Evolutionary conservation across 129 eudicot genomes (phyloP), one percentile per base, ranked within the genome.

Genomic region (Glebionis coronaria): DNA sequence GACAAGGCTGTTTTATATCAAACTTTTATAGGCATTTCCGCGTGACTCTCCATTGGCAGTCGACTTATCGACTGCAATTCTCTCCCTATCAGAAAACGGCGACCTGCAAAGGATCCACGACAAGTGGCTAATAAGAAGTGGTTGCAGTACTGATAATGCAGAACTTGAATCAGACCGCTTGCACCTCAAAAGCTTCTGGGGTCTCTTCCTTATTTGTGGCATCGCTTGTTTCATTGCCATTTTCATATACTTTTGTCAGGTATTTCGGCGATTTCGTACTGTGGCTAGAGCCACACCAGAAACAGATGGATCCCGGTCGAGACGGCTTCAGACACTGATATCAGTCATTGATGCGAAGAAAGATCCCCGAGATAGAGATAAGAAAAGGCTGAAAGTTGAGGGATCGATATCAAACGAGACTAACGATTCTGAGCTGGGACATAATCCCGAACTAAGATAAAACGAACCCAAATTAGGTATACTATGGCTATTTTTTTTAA

Each of bases 51-150:
- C 95, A 12, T 73, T 87, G 68, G 90, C 96, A 11, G 81, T 84
- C 12, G 93, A 91, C 81, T 44, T 91, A 45, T 91, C 97, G 19
- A 91, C 95, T 1, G 88, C 97, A 44, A 91, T 91, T 56, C 82
- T 91, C 21, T 59, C 86, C 3, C 79, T 91, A 19, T 91, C 95
- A 4, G 97, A 87, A 73, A 83, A 83, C 73, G 97, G 97, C 25
- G 96, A 91, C 73, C 81, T 91, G 51, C 97, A 91, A 75, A 44
- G 97, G 47, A 91, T 91, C 75, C 91, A 85, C 28, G 96, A 87
- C 88, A 91, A 91, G 67, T 91, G 97, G 97, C 75, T 91, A 62
- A 71, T 81, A 19, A 77, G 67, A 74, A 82, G 87, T 67, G 28
- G 80, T 9, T 91, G 97, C 73, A 84, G 83, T 65, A 49, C 64